Evolutionary conservation across 2,329 filamentous ascomycete species (phyloP), one percentile per base, ranked within the genome.

Genomic region (Trichoderma aggressivum): DNA sequence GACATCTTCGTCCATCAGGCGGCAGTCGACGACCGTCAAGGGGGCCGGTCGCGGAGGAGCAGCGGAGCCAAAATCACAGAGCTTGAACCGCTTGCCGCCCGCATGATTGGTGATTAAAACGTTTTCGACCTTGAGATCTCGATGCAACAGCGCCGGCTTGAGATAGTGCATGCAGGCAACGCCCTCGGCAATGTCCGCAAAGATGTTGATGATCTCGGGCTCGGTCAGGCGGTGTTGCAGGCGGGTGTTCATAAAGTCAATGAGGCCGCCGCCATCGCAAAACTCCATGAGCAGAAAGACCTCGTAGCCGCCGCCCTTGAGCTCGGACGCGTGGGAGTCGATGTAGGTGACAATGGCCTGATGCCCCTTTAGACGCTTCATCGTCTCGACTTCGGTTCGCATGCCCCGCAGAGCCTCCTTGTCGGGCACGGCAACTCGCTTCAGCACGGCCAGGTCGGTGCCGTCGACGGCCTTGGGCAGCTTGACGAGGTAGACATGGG

Each of bases 161-260:
- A 99, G 90, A 82, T 99, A 99, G 83, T 99, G 96, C 96, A 99
- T 99, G 80, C 94, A 97, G 34, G 96, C 96, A 58, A 99, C 94
- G 47, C 96, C 96, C 83, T 98, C 95, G 61, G 94, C 92, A 70
- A 98, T 93, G 80, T 99, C 96, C 65, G 92, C 92, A 83, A 99
- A 98, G 82, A 99, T 98, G 84, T 94, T 92, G 77, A 99, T 85
- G 76, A 99, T 97, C 85, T 99, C 96, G 63, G 96, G 95, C 84
- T 99, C 96, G 43, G 95, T 99, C 81, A 99, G 86, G 64, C 96
- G 92, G 81, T 99, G 94, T 83, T 99, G 96, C 77, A 99, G 84
- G 67, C 96, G 90, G 43, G 96, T 99, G 83, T 99, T 99, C 96
- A 99, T 99, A 81, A 98, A 99, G 83, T 99, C 96, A 80, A 99